These are phyloP conservation scores for Neonectria coccinea DNA, from an alignment of 2,329 filamentous ascomycete genomes.

Conservation along the genomic window DNA sequence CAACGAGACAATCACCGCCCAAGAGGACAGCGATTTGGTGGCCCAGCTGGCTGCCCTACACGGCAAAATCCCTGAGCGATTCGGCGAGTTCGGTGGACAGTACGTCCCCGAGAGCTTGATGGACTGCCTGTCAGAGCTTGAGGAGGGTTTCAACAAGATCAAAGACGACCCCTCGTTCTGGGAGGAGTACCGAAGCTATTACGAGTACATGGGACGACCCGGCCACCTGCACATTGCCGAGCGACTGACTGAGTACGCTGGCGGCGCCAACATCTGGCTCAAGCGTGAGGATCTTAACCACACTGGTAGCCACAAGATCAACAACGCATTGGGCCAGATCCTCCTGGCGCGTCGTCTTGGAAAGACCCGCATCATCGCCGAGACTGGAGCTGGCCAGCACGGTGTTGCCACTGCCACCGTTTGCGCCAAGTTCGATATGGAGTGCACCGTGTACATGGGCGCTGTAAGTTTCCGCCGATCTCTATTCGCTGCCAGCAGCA, in stretches of 20 bases:
- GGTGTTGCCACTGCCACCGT: constrained; percentile 98
- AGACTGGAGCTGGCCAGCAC: constrained; percentile 97
- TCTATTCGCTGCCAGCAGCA: background rate
- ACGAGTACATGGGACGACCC: constrained; percentile 96
- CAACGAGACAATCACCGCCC: constrained; percentile 67
- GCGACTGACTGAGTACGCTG: constrained; percentile 86
- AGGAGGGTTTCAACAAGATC: constrained; percentile 89
- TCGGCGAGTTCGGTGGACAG: constrained; percentile 96
- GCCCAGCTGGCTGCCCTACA: constrained; percentile 88
- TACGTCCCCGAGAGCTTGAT: constrained; percentile 98
- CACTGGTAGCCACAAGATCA: constrained; percentile 99
- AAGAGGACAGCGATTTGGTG: constrained; percentile 71
- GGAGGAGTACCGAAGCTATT: constrained; percentile 96
- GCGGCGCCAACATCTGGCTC: constrained; percentile 95
- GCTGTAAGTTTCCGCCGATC: constrained; percentile 63
- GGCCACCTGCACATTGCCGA: constrained; percentile 92
- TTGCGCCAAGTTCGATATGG: constrained; percentile 98
- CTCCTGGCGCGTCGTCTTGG: constrained; percentile 86
- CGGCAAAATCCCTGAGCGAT: constrained; percentile 82
- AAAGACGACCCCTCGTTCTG: constrained; percentile 92
- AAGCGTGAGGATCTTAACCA: constrained; percentile 99
- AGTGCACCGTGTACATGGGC: constrained; percentile 98
- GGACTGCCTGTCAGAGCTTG: constrained; percentile 93
- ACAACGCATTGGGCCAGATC: constrained; percentile 95
- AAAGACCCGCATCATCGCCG: constrained; percentile 97